Conservation (phyloP, 176 grass and related monocot genomes). For the Rhynchospora pubera region DNA sequence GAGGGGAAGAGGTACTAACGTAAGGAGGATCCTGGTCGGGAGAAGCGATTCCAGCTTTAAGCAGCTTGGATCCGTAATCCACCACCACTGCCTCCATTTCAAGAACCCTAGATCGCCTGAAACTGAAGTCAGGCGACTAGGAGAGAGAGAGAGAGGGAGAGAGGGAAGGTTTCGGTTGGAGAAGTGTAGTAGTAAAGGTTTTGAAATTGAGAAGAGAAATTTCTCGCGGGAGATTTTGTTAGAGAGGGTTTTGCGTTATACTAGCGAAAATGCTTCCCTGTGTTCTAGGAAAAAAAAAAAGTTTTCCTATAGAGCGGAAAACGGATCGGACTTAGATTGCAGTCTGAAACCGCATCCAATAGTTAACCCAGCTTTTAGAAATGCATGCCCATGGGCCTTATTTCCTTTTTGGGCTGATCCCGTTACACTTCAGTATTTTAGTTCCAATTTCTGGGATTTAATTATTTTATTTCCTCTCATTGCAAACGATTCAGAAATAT, state of each 20-base stretch:
- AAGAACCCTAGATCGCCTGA: conserved; percentile 28
- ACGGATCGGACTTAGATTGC: neutral
- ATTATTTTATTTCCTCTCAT: no score
- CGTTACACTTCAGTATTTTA: no score
- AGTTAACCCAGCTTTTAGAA: neutral
- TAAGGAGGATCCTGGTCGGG: conserved; percentile 77
- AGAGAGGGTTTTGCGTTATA: neutral
- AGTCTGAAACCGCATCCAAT: neutral
- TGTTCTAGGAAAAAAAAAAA: no score
- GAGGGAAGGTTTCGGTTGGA: neutral
- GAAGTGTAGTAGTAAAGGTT: neutral
- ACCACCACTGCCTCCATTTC: conserved; percentile 92
- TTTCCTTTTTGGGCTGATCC: neutral
- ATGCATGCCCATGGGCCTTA: neutral
- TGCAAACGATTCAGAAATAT: neutral
- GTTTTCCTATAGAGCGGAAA: neutral
- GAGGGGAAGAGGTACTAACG: conserved; percentile 27
- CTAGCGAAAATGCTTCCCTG: neutral
- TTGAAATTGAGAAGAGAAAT: neutral
- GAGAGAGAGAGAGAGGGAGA: neutral
- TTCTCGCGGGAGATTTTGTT: conserved; percentile 7
- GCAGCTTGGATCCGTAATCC: conserved; percentile 89
- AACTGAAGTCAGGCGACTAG: neutral
- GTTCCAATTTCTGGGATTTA: no score
- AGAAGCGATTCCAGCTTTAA: conserved; percentile 76